Base-by-base conservation (phyloP, 768 basidiomycete genomes). In the Suillus fuscotomentosus region DNA sequence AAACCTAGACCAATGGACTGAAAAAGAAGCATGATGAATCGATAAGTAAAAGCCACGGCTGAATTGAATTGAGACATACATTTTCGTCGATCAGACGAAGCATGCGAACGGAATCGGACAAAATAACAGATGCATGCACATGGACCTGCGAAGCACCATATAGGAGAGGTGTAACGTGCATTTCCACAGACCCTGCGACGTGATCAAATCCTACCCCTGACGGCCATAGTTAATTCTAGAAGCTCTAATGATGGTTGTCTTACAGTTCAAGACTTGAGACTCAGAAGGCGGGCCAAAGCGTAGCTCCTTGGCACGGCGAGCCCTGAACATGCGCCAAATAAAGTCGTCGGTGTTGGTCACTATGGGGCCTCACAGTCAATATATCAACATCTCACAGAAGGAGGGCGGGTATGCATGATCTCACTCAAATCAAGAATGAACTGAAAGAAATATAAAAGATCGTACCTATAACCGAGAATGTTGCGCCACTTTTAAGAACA, bases 141-240 rank as follows among this genome's bases (percentile, higher is more conserved):
- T 70, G 67, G 24, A 73, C 43, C 41, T 71, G 72, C 8, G 69
- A 70, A 45, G 70, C 67, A 9, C 77, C 78, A 45, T 71, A 76
- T 13, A 76, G 65, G 42, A 75, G 65, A 27, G 80, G 75, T 0
- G 80, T 72, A 3, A 82, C 63, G 56, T 81, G 80, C 65, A 81
- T 72, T 60, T 82, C 81, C 3, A 80, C 70, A 0, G 79, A 72
- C 42, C 78, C 79, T 4, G 81, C 81, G 36, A 82, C 79, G 60
- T 82, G 81, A 60, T 82, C 81, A 55, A 82, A 79, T 17, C 78
- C 79, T 8, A 82, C 81, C 81, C 75, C 74, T 75, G 65, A 13
- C 34, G 24, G 11, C 9, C 39, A 60, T n/a, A n/a, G 17, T 60
- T 10, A 31, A 63, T 24, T 15, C 10, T 17, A 34, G 24, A 60